Conservation (phyloP, 768 basidiomycete genomes). For the Leccinum sublutescens region DNA sequence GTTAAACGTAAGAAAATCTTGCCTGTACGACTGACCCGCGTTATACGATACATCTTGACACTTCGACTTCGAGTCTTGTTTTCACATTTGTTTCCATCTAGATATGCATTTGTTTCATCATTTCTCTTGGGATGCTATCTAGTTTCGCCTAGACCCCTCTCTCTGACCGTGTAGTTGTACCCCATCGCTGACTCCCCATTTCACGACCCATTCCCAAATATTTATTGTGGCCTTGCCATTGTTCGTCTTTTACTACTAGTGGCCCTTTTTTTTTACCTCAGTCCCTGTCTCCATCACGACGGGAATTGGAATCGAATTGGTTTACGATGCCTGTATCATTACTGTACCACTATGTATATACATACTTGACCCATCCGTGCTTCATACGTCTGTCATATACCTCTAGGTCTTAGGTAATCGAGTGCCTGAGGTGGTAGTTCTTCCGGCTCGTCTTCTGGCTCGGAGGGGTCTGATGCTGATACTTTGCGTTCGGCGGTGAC, state of each 20-base stretch:
- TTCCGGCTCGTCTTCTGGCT: neutral
- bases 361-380: neutral
- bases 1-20: neutral
- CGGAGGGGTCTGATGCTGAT: slow-evolving; percentile 20
- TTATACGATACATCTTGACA: slow-evolving; percentile 26
- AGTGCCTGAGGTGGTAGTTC: neutral
- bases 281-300: neutral
- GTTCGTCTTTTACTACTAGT: neutral
- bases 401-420: neutral
- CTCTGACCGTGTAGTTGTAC: slow-evolving; percentile 26
- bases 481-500: slow-evolving; percentile 57
- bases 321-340: slow-evolving; percentile 25
- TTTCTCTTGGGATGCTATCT: slow-evolving; percentile 22
- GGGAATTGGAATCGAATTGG: slow-evolving; percentile 9
- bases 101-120: slow-evolving; percentile 28
- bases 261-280: neutral
- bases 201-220: slow-evolving; percentile 12
- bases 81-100: slow-evolving; percentile 25
- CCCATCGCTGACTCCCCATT: neutral
- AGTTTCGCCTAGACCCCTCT: slow-evolving; percentile 32
- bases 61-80: neutral
- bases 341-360: slow-evolving; percentile 26
- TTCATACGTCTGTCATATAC: neutral
- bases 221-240: slow-evolving; percentile 14
- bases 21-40: slow-evolving; percentile 14